Conservation (phyloP, 176 grass and related monocot genomes). For the maize (Zea mays) region DNA sequence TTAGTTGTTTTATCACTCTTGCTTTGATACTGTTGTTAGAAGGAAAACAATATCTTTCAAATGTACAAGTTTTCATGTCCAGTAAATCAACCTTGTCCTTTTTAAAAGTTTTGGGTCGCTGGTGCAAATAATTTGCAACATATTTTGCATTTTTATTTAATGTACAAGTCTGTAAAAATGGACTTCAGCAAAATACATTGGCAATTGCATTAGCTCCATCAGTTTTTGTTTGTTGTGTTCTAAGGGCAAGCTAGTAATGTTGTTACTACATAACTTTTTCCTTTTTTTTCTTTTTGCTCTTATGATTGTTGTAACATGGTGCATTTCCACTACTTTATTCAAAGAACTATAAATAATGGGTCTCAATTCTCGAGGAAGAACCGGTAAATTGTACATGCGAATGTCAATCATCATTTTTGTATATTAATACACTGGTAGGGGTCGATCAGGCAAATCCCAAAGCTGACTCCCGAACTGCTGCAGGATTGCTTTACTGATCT, state of each 20-base stretch:
- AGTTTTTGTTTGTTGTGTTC: background rate
- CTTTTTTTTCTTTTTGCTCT: background rate
- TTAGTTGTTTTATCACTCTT: constrained; percentile 14
- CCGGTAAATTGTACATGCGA: no score
- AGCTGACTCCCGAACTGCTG: no score
- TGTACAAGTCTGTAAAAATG: background rate
- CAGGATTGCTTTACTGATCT: no score
- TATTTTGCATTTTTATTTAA: constrained; percentile 4
- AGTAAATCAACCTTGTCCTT: background rate
- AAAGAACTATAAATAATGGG: no score
- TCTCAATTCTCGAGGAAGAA: no score
- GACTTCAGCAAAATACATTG: constrained; percentile 1
- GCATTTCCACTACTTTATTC: background rate
- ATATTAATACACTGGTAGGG: no score
- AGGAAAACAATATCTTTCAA: constrained; percentile 5
- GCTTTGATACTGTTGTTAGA: constrained; percentile 3
- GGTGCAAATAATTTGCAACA: background rate
- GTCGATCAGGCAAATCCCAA: no score
- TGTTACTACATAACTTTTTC: background rate
- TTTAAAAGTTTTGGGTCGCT: background rate
- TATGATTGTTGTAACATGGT: background rate
- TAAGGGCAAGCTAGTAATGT: background rate
- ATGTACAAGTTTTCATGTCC: background rate
- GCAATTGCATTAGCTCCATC: background rate
- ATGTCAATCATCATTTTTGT: no score